Conservation (phyloP, 2,329 filamentous ascomycete genomes). For the Ascochyta viciae-villosae region DNA sequence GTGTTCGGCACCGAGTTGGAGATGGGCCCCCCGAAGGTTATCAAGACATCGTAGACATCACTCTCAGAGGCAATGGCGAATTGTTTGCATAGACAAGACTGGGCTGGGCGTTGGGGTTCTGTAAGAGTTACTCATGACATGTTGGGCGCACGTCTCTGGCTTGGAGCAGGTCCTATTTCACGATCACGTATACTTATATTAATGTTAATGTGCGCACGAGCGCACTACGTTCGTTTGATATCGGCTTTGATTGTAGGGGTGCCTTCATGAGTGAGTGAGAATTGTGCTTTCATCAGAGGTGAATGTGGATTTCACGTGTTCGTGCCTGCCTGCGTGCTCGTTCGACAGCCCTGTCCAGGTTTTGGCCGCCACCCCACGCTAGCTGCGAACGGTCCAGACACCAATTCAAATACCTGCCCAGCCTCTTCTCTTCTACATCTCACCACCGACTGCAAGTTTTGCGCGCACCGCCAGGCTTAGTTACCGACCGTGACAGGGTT, state of each 20-base stretch:
- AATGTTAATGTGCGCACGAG: slow-evolving; percentile 15
- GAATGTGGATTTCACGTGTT: neutral
- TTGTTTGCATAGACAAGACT: neutral
- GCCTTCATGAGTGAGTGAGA: neutral
- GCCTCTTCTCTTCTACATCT: slow-evolving; percentile 6
- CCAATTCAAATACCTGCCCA: slow-evolving; percentile 14
- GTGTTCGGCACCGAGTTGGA: slow-evolving; percentile 89
- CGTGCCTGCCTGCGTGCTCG: slow-evolving; percentile 5
- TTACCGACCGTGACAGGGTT: slow-evolving; percentile 18
- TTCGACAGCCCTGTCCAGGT: neutral
- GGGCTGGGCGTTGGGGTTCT: neutral
- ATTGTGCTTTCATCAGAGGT: too few species aligned
- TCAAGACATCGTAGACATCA: slow-evolving; percentile 50
- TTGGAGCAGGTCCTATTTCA: neutral
- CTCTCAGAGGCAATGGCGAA: neutral
- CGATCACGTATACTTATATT: slow-evolving; percentile 8
- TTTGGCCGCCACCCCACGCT: slow-evolving; percentile 12
- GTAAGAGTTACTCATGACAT: slow-evolving; percentile 7
- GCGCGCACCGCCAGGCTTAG: slow-evolving; percentile 21
- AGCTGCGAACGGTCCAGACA: slow-evolving; percentile 1
- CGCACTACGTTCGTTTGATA: neutral
- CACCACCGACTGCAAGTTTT: slow-evolving; percentile 17
- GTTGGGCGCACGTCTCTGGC: neutral
- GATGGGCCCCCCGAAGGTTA: slow-evolving; percentile 56
- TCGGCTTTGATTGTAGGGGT: neutral